Evolutionary conservation across 805 yeast species (phyloP).

Genomic region (Torulaspora indica): DNA sequence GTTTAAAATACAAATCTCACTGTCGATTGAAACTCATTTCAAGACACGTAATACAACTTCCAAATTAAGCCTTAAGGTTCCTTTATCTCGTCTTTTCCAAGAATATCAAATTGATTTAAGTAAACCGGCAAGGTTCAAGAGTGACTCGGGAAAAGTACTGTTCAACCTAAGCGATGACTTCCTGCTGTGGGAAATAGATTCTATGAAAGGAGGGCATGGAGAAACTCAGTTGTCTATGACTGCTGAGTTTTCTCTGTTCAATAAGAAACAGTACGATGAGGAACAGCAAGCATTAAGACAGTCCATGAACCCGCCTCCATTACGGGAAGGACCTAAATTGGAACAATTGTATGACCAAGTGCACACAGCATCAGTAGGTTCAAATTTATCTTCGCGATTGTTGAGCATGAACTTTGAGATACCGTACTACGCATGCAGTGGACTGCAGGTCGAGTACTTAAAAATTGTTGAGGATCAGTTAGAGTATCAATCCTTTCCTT

Average conservation of each 20-base stretch:
- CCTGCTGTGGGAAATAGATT: slow-evolving; percentile 66
- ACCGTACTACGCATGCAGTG: slow-evolving; percentile 61
- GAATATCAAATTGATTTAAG: slow-evolving; percentile 42
- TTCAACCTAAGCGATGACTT: slow-evolving; percentile 67
- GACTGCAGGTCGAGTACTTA: slow-evolving; percentile 59
- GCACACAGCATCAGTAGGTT: slow-evolving; percentile 13
- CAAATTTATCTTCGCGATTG: slow-evolving; percentile 21
- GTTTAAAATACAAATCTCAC: slow-evolving; percentile 23
- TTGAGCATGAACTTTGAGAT: slow-evolving; percentile 57
- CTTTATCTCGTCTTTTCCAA: slow-evolving; percentile 32
- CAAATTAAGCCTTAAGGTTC: slow-evolving; percentile 30
- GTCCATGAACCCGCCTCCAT: slow-evolving; percentile 39
- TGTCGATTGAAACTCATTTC: slow-evolving; percentile 33
- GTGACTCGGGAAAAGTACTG: slow-evolving; percentile 65
- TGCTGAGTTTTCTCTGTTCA: slow-evolving; percentile 44
- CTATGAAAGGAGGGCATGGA: slow-evolving; percentile 54
- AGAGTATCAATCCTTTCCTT: slow-evolving; percentile 66
- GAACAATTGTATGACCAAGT: slow-evolving; percentile 34
- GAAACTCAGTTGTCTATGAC: slow-evolving; percentile 47
- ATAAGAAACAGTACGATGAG: slow-evolving; percentile 25
- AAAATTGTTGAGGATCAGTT: slow-evolving; percentile 60
- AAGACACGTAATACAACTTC: slow-evolving; percentile 37
- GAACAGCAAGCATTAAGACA: slow-evolving; percentile 26
- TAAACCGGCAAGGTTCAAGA: slow-evolving; percentile 58
- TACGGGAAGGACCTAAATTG: slow-evolving; percentile 33